Conservation (phyloP, 2,329 filamentous ascomycete species). For the Didymella pinodella region DNA sequence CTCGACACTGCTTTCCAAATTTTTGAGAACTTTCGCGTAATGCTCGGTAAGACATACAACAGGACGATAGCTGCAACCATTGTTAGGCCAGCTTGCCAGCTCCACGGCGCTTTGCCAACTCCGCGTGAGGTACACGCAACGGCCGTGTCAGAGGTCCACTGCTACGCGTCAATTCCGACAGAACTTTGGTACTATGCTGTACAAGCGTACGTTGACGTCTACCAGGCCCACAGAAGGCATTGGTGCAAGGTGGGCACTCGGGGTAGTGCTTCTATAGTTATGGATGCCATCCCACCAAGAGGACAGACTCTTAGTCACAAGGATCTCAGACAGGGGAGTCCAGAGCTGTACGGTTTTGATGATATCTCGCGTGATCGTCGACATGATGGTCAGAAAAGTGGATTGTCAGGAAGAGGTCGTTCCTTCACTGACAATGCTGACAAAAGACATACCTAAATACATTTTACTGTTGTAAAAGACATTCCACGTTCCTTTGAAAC, state of each 20-base stretch:
- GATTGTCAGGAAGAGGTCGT: too few species aligned
- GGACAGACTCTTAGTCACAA: neutral
- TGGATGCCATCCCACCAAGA: neutral
- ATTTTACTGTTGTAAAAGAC: too few species aligned
- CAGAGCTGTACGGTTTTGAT: neutral
- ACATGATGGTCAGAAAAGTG: neutral
- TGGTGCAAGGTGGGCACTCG: neutral
- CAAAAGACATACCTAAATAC: too few species aligned
- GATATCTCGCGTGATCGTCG: neutral
- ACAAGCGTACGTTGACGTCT: neutral
- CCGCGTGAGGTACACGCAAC: neutral
- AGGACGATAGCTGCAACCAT: neutral
- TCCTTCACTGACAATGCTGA: too few species aligned
- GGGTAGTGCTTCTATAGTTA: too few species aligned
- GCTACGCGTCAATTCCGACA: neutral
- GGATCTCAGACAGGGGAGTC: neutral
- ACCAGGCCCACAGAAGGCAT: neutral
- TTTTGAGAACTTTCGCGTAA: too few species aligned
- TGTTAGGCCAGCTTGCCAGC: neutral
- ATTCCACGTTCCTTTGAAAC: neutral
- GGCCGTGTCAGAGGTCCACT: neutral
- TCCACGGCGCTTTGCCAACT: neutral
- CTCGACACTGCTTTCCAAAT: neutral
- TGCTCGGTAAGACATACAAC: neutral
- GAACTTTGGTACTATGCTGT: neutral